Evolutionary conservation across 2,329 filamentous ascomycete species (phyloP), one percentile per base, ranked within the genome.

Genomic region (Colletotrichum tamarilloi): DNA sequence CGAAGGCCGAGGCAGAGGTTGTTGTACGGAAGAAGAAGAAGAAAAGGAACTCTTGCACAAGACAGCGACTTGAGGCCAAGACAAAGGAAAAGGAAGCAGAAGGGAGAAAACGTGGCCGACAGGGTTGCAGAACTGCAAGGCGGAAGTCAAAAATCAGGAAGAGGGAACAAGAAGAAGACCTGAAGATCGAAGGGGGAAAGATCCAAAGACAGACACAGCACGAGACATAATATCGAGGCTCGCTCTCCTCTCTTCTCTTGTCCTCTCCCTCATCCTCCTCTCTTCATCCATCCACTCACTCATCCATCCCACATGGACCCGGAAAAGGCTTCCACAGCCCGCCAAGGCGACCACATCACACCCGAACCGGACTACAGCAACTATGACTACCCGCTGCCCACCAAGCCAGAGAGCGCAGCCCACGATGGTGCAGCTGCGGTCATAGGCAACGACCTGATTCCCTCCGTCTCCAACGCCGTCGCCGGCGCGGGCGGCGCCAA

Each of bases 371-470:
- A 73, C 71, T 73, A 73, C 62, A 38, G 67, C 71, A 53, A 16
- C 56, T 71, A 71, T 66, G 71, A 70, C 24, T 73, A 66, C 49
- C 60, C 71, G 8, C 59, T 73, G 28, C 71, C 71, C 28, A 58
- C 22, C 67, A 73, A 73, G 67, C 49, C 28, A 35, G 71, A 73
- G 55, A 65, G 60, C 46, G 71, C 71, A 5, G 71, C 71, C 8
- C 67, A 70, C 60, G 49, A 73, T 35, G 71, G 67, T 49, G 58
- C 59, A n/a, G 67, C 67, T 22, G 67, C 71, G 11, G 55, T 38
- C 55, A 19, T 71, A 3, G 71, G 71, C 19, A 73, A 73, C 67
- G 71, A 73, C 56, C 60, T 73, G 67, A 73, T 73, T 38, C 71
- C 71, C 19, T 73, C 67, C 28, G 71, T 73, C 35, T 73, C 71